Base-by-base conservation (phyloP, 2,329 filamentous ascomycete genomes). In the Penicillium nordicum region DNA sequence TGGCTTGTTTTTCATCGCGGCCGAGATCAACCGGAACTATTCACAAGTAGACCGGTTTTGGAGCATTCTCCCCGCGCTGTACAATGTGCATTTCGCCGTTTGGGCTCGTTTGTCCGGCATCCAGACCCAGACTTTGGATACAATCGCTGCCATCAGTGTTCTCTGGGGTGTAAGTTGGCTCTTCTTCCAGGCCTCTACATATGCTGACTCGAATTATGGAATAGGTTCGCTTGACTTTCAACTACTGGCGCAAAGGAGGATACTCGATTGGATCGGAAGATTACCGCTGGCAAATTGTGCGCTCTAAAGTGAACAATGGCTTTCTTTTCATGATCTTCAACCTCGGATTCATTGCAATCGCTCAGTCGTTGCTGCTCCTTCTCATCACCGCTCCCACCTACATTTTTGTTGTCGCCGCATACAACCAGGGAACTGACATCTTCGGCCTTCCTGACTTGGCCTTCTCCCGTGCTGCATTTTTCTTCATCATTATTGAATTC, bases 21-120 rank as follows among this genome's bases (percentile, higher is more conserved):
- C 92, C 1, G 93, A 97, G 74, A 76, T 91, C 77, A 97, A 95
- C 76, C 84, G 83, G 68, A 99, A 99, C 74, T 97, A 92, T 74
- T 97, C 92, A n/a, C 94, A 99, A 76, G 88, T 99, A 41, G 94
- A 99, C 74, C 86, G 94, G 47, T 78, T 88, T 66, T 99, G 94
- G 94, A 94, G 90, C 70, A 80, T 99, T 58, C 77, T 99, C 49
- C 94, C 94, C 1, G 88, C 90, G 8, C 69, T 96, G 49, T 97
- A 96, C 75, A 88, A 94, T 70, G 82, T 86, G 6, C 92, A 99
- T 74, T 94, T 90, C 70, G 83, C 85, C 37, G 67, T 86, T n/a
- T 99, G 92, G 87, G 88, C 92, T 40, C 88, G 89, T 64, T 68
- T 93, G 60, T 83, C 86, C 42, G 88, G 87, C 1, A 69, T 96